Evolutionary conservation across 495 filamentous ascomycete species (phyloP), one percentile per base, ranked within the genome.

Genomic region (Daldinia bambusicola): DNA sequence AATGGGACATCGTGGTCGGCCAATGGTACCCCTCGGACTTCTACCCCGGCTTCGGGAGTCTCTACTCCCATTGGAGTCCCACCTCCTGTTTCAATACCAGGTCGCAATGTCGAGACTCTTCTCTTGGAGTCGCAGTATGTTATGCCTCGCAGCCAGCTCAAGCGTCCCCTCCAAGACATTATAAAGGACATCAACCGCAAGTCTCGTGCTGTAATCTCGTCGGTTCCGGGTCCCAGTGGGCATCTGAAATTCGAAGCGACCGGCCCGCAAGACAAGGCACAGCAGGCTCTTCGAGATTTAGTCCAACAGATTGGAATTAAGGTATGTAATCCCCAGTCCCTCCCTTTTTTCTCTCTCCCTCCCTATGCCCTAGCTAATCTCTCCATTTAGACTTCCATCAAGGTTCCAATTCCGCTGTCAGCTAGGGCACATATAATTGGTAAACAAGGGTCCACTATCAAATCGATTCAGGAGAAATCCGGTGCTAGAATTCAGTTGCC

Each of bases 401-500:
- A 87, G 65, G 85, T 97, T 30, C 85, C 92, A 2, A 90, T 99
- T 63, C 95, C 95, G 26, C 85, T 91, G 13, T 94, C 92, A 36
- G 87, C 92, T 5, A 89, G 93, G 53, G 85, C 93, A 13, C 89
- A 93, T 77, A 92, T 99, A 76, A 98, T 99, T 77, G 96, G 95
- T 75, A 92, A 91, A 58, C 88, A 91, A 77, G 96, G 96, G 60
- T 84, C 91, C n/a, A 94, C 90, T 41, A 92, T 99, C 74, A 93
- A 97, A 76, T 88, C 90, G 34, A 88, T 99, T 59, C 89, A 92
- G 78, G 90, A 91, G 77, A 89, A 91, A 70, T 93, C 92, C 0
- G 93, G 94, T 55, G 94, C 95, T 16, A 88, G 89, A 41, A 92
- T 99, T 68, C 92, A 95, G 73, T 86, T 99, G 65, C 94, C 94